phyloP scores from a whole-genome alignment of 768 basidiomycete species.

The Lentinula detonsa region DNA sequence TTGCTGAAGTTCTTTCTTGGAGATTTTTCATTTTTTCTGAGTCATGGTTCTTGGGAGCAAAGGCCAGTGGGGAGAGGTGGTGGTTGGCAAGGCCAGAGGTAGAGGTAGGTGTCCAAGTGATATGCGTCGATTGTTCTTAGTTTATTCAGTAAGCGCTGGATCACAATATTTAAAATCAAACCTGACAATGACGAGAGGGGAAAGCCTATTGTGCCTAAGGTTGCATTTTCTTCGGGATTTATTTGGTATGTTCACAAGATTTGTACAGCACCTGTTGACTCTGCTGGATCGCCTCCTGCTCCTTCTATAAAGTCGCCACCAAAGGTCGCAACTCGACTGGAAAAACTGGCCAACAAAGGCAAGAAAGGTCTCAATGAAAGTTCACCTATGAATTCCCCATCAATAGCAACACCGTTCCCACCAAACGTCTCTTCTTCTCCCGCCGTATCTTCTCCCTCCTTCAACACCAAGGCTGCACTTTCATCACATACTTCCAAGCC shows the following conservation, averaged over 20 bases:
- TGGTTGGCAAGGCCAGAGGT: no score
- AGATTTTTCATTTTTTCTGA: no score
- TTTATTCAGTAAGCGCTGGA: no score
- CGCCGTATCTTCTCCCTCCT: slow-evolving; percentile 14
- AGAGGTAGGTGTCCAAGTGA: no score
- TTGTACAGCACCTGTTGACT: slow-evolving; percentile 10
- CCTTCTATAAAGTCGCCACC: slow-evolving; percentile 32
- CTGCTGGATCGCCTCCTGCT: slow-evolving; percentile 23
- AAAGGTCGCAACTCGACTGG: slow-evolving; percentile 52
- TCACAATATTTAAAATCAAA: slow-evolving; percentile 28
- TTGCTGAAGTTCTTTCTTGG: no score
- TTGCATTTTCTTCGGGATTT: slow-evolving; percentile 35
- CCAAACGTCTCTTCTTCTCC: slow-evolving; percentile 13
- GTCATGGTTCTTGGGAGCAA: no score
- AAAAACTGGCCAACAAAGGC: slow-evolving; percentile 49
- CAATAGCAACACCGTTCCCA: slow-evolving; percentile 11
- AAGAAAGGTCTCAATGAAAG: slow-evolving; percentile 37
- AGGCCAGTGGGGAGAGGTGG: no score
- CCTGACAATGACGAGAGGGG: slow-evolving; percentile 32
- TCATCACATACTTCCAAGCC: not conserved
- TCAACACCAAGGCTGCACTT: not conserved
- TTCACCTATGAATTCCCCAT: slow-evolving; percentile 17
- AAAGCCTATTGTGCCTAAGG: slow-evolving; percentile 19
- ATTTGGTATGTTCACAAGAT: slow-evolving; percentile 27
- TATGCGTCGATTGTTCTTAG: no score